phyloP scores from a whole-genome alignment of 208 protist genomes.

The Acanthamoeba rhysodes region DNA sequence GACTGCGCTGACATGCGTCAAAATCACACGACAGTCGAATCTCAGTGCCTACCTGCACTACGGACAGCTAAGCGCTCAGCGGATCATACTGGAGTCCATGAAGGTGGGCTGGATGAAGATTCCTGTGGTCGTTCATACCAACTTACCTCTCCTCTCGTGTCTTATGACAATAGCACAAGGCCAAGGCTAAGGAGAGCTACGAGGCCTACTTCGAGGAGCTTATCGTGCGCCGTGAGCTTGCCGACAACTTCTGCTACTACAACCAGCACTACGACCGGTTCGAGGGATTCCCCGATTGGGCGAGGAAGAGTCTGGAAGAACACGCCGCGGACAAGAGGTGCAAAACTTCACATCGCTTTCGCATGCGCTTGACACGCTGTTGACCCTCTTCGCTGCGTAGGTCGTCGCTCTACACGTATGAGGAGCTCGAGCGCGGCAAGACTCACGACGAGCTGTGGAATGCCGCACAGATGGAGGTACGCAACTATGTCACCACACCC shows the following conservation, averaged over 20 bases:
- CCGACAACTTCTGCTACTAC: constrained; percentile 89
- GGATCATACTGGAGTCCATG: background rate
- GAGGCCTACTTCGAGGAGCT: constrained; percentile 84
- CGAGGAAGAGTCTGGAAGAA: constrained; percentile 75
- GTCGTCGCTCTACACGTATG: constrained; percentile 60
- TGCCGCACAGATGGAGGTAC: constrained; percentile 66
- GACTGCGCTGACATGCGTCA: too few species aligned
- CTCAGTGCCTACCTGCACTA: constrained; percentile 81
- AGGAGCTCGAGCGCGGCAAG: constrained; percentile 75
- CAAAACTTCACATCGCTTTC: background rate
- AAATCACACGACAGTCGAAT: background rate
- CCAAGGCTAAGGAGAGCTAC: background rate
- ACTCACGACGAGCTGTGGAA: constrained; percentile 89
- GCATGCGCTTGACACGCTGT: background rate
- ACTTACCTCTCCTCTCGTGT: background rate
- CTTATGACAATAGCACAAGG: background rate
- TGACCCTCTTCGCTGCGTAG: background rate
- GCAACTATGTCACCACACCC: background rate
- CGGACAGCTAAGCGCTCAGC: constrained; percentile 78
- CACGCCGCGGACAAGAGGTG: constrained; percentile 77
- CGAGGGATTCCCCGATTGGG: constrained; percentile 81
- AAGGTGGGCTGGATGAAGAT: background rate
- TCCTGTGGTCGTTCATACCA: background rate
- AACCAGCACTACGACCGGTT: constrained; percentile 83
- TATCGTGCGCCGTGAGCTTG: constrained; percentile 85